Base-by-base conservation (phyloP, 73 alveolate genomes). In the Stentor coeruleus region DNA sequence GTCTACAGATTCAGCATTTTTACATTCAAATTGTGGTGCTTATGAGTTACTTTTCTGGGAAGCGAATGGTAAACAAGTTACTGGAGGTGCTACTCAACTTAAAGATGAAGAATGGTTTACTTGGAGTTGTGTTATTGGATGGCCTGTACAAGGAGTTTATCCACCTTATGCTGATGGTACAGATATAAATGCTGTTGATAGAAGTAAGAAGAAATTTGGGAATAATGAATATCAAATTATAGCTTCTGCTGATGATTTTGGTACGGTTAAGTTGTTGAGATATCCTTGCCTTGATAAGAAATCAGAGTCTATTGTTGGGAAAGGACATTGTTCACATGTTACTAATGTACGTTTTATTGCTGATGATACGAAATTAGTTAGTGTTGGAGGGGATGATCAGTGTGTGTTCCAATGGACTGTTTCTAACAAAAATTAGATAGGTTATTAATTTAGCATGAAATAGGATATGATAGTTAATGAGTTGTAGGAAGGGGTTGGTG, bases 91-190 rank as follows among this genome's bases (percentile, higher is more conserved):
- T 58, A 87, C 96, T 37, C 55, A 59, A 59, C 84, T 85, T 41
- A 92, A 93, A 87, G 98, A 96, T 89, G 98, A 93, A 76, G 87
- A 86, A 36, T 96, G 99, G 99, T 80, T 85, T 80, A 91, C 98
- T 39, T 93, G 98, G 98, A 91, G 95, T 55, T 89, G 94, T 57
- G 96, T 93, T 39, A 75, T 96, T 49, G 98, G 98, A 28, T 96
- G 99, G 99, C 99, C 99, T 1, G 98, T 93, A 37, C 91, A 90
- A 87, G 98, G 98, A 30, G 91, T 96, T 59, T 94, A 74, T 37
- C 95, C 97, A 26, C 90, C 92, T 38, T 84, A 90, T 66, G 91
- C 93, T 80, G 96, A 95, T 58, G 98, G 98, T 11, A 95, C 95
- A 82, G 99, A 95, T 86, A 91, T 96, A 35, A 94, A 96, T 83